Evolutionary conservation across 805 yeast genomes (phyloP).

Genomic region (Peterozyma xylosa): DNA sequence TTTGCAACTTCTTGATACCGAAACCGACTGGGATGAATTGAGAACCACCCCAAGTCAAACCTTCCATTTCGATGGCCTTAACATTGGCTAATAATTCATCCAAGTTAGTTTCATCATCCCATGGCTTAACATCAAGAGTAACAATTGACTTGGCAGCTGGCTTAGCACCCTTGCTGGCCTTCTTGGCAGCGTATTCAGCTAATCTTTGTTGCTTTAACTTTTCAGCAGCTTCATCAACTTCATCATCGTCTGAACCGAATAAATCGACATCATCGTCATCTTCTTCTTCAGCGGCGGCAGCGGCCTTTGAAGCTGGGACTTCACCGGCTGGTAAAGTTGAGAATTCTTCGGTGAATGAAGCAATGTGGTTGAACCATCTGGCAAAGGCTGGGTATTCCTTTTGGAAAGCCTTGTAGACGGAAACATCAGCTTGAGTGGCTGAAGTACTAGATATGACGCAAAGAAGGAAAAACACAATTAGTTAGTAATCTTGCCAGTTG

Average conservation of each 20-base stretch:
- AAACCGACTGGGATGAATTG: constrained; percentile 95
- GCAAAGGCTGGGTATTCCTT: constrained; percentile 85
- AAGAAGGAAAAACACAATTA: background rate
- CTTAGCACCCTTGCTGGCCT: constrained; percentile 95
- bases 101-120: constrained; percentile 99
- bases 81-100: constrained; percentile 83
- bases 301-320: constrained; percentile 44
- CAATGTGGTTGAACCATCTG: constrained; percentile 99
- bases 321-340: constrained; percentile 73
- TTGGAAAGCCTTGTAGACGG: constrained; percentile 92
- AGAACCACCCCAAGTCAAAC: constrained; percentile 98
- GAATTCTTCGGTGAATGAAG: constrained; percentile 85
- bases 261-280: constrained; percentile 81
- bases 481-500: background rate
- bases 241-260: constrained; percentile 91
- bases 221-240: constrained; percentile 96
- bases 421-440: constrained; percentile 93
- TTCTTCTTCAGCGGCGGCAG: constrained; percentile 52
- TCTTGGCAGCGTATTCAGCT: constrained; percentile 96
- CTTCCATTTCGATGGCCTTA: constrained; percentile 80
- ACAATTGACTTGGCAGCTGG: constrained; percentile 98
- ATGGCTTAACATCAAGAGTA: constrained; percentile 97
- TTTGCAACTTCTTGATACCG: constrained; percentile 99
- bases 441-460: constrained; percentile 44
- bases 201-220: constrained; percentile 94